Evolutionary conservation across 495 filamentous ascomycete species (phyloP).

Genomic region (Penicillium verhagenii): DNA sequence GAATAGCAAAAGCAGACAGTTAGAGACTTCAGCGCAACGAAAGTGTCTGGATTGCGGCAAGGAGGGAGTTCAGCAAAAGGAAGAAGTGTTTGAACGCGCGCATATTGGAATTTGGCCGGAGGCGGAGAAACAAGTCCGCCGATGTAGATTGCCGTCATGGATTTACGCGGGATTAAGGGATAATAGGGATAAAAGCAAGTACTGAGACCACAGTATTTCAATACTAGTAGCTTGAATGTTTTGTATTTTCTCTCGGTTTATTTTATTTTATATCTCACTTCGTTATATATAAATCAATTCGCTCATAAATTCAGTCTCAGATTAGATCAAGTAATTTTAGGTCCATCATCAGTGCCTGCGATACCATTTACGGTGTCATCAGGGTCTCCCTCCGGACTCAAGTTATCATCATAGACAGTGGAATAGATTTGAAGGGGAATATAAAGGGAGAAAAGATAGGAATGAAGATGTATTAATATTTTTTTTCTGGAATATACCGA

Average conservation of each 20-base stretch:
- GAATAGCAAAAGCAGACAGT: not conserved
- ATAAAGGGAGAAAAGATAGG: too few species aligned
- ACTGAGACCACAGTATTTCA: not conserved
- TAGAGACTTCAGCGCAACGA: not conserved
- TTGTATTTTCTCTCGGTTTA: too few species aligned
- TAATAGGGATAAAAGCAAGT: not conserved
- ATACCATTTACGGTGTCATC: constrained; percentile 40
- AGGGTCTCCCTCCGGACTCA: constrained; percentile 36
- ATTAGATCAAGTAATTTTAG: constrained; percentile 60
- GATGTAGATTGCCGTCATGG: constrained; percentile 3
- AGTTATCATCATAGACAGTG: constrained; percentile 43
- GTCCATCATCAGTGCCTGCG: constrained; percentile 44
- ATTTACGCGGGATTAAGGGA: not conserved
- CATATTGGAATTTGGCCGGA: constrained; percentile 21
- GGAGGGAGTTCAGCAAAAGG: not conserved
- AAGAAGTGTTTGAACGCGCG: not conserved
- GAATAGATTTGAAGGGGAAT: constrained; percentile 11
- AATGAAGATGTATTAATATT: too few species aligned
- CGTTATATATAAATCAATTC: not conserved
- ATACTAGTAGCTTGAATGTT: too few species aligned
- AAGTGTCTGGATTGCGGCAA: not conserved
- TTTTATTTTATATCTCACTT: too few species aligned
- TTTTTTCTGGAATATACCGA: too few species aligned
- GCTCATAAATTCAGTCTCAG: constrained; percentile 31
- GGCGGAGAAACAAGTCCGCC: constrained; percentile 15